phyloP scores from a whole-genome alignment of 2,329 filamentous ascomycete genomes.

The Xylaria sp. region DNA sequence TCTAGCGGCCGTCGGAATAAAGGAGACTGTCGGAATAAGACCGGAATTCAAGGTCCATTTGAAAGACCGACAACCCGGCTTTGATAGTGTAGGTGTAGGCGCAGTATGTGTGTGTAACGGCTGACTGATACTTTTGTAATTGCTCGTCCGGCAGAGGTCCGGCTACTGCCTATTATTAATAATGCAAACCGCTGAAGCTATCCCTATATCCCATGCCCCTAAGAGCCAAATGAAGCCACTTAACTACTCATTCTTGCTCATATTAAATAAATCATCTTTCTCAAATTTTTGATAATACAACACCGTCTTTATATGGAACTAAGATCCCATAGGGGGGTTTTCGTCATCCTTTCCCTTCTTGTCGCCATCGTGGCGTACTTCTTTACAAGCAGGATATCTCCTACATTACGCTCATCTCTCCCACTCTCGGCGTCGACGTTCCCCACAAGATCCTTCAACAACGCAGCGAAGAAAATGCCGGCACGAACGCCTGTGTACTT shows the following conservation, averaged over 20 bases:
- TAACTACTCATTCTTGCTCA: neutral
- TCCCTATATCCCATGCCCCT: constrained; percentile 2
- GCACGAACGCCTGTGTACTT: constrained; percentile 59
- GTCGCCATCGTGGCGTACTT: constrained; percentile 45
- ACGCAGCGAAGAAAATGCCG: constrained; percentile 41
- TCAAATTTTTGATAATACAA: neutral
- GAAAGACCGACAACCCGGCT: neutral
- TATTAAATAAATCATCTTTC: constrained; percentile 31
- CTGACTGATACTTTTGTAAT: constrained; percentile 51
- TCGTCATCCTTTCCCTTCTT: constrained; percentile 41
- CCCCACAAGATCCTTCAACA: constrained; percentile 23
- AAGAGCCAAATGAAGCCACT: neutral
- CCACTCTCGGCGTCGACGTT: constrained; percentile 39
- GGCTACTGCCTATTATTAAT: constrained; percentile 21
- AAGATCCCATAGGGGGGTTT: constrained; percentile 25
- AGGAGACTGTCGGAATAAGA: no score
- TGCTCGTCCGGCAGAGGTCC: constrained; percentile 12
- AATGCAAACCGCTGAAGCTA: constrained; percentile 27
- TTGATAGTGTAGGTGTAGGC: neutral
- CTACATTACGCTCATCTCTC: constrained; percentile 30
- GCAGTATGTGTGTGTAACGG: constrained; percentile 15
- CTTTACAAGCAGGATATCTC: constrained; percentile 40
- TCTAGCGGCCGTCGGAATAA: no score
- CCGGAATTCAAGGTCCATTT: neutral
- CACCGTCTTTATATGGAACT: constrained; percentile 25